A percentile compares a stretch with the other conserved stretches of the same genome.
Evolutionary conservation across 805 yeast species (phyloP).

Genomic region (Ogataea pini): DNA sequence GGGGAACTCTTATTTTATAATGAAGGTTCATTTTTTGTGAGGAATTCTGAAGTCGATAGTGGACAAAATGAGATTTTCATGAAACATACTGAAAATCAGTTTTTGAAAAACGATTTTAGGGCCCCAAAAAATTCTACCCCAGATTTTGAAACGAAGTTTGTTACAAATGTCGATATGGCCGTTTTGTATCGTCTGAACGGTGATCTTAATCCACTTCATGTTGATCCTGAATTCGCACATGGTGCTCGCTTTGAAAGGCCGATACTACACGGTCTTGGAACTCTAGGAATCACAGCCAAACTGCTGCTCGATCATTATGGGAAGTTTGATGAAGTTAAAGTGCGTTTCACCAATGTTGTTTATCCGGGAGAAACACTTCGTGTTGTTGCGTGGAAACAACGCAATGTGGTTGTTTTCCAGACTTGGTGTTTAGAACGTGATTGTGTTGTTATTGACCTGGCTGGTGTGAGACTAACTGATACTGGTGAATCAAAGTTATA

Average conservation of each 20-base stretch:
- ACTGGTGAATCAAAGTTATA: conserved; percentile 27
- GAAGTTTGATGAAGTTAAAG: conserved; percentile 78
- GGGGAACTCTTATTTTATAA: conserved; percentile 75
- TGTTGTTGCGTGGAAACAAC: conserved; percentile 80
- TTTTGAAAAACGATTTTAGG: conserved; percentile 62
- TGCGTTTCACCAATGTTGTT: conserved; percentile 86
- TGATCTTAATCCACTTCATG: conserved; percentile 92
- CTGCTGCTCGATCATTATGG: conserved; percentile 80
- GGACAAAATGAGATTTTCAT: conserved; percentile 48
- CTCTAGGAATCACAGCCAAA: conserved; percentile 81
- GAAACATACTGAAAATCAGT: conserved; percentile 48
- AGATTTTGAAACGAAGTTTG: conserved; percentile 60
- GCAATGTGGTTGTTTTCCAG: conserved; percentile 70
- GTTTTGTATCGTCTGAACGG: conserved; percentile 90
- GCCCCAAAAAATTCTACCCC: conserved; percentile 53
- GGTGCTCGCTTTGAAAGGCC: conserved; percentile 85
- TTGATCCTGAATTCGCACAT: conserved; percentile 87
- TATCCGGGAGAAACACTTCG: conserved; percentile 91
- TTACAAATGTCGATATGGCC: conserved; percentile 73
- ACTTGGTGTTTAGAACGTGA: conserved; percentile 78
- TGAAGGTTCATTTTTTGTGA: conserved; percentile 81
- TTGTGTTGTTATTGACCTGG: conserved; percentile 77
- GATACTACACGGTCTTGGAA: conserved; percentile 89
- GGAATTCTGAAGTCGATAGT: conserved; percentile 67
- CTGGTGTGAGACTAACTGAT: conserved; percentile 66